Percentiles rank a stretch among this genome's conserved stretches.
Evolutionary conservation across 306 rosid genomes (phyloP).

Genomic region (Luffa aegyptiaca): DNA sequence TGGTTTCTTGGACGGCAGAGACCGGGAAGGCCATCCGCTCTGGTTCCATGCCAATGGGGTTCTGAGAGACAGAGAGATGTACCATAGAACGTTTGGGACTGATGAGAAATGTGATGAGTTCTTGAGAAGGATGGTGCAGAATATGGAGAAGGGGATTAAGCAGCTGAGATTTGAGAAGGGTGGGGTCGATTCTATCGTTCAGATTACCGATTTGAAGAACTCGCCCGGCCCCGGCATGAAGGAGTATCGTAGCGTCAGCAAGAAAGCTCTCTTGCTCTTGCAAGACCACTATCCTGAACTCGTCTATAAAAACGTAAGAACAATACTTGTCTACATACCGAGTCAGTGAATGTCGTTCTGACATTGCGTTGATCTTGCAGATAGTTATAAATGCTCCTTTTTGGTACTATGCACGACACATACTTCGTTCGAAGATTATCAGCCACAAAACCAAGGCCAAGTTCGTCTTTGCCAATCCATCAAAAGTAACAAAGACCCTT

Average conservation of each 20-base stretch:
- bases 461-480: constrained; percentile 53
- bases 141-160: constrained; percentile 42
- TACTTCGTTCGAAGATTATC: constrained; percentile 38
- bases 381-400: constrained; percentile 62
- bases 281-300: constrained; percentile 62
- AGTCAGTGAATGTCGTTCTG: too few species aligned
- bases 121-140: constrained; percentile 56
- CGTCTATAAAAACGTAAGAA: constrained; percentile 28
- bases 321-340: too few species aligned
- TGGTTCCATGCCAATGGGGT: constrained; percentile 32
- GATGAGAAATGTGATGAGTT: constrained; percentile 28
- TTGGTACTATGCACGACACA: constrained; percentile 59
- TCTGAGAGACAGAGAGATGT: constrained; percentile 31
- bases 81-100: constrained; percentile 31
- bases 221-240: constrained; percentile 37
- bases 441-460: constrained; percentile 38
- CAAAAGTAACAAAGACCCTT: constrained; percentile 49
- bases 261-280: constrained; percentile 30
- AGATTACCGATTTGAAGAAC: constrained; percentile 54
- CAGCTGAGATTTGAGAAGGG: constrained; percentile 41
- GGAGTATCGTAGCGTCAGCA: constrained; percentile 37
- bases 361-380: not conserved
- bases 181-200: constrained; percentile 47
- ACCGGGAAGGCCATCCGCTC: constrained; percentile 60
- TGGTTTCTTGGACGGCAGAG: constrained; percentile 25